Conservation (phyloP, 306 rosid species). For the Ceratonia siliqua region DNA sequence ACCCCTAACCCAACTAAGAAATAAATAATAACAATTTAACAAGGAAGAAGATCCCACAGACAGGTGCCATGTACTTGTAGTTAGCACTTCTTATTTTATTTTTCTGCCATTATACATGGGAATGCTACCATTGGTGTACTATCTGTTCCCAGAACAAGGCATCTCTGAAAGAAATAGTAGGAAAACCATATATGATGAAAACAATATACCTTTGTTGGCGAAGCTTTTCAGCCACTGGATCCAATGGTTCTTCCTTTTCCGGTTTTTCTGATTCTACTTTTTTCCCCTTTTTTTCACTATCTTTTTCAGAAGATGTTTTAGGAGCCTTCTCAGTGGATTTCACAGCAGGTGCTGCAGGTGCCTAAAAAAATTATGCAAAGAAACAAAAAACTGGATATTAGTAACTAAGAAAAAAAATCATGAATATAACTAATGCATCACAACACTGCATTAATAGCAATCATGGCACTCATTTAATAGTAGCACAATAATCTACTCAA, state of each 20-base stretch:
- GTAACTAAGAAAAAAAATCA: background rate
- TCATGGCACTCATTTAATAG: background rate
- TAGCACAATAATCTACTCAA: background rate
- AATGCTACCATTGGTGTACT: background rate
- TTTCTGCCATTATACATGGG: background rate
- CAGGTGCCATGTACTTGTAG: too few species aligned
- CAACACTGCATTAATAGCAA: background rate
- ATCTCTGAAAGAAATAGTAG: background rate
- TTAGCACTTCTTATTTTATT: background rate
- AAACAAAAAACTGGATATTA: background rate
- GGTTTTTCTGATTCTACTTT: constrained; percentile 41
- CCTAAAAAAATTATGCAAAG: constrained; percentile 48
- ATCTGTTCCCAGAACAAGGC: background rate
- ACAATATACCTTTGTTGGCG: constrained; percentile 82
- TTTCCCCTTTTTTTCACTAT: constrained; percentile 70
- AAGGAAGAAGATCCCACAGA: too few species aligned
- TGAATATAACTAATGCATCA: background rate
- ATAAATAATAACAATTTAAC: too few species aligned
- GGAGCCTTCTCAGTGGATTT: constrained; percentile 66
- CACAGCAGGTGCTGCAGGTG: constrained; percentile 61
- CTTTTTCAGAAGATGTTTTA: constrained; percentile 61
- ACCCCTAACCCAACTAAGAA: too few species aligned
- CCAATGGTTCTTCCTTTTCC: constrained; percentile 68
- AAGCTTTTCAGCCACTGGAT: constrained; percentile 89
- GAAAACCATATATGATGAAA: background rate